Evolutionary conservation across 805 yeast genomes (phyloP).

Genomic region (Wickerhamiella qilinensis): DNA sequence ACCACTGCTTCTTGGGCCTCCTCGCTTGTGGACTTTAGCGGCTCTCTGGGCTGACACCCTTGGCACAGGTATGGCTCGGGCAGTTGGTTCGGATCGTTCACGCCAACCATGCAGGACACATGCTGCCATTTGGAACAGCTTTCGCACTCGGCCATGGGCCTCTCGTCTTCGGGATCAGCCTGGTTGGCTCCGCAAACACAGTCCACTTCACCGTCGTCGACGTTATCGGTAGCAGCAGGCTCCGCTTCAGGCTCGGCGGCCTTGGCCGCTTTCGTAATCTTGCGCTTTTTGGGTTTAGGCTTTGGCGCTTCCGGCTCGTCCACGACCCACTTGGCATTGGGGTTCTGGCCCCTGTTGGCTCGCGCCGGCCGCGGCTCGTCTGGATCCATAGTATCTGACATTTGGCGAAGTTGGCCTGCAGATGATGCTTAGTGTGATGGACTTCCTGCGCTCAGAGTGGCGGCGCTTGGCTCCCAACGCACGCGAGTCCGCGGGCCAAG

Average conservation of each 20-base stretch:
- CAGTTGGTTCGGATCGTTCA: conserved; percentile 25
- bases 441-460: no score
- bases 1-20: background rate
- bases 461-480: no score
- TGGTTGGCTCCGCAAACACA: conserved; percentile 15
- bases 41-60: conserved; percentile 28
- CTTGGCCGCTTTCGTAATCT: background rate
- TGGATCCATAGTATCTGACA: no score
- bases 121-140: conserved; percentile 57
- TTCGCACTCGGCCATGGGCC: conserved; percentile 50
- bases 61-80: conserved; percentile 42
- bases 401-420: no score
- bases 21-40: background rate
- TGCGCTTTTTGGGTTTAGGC: background rate
- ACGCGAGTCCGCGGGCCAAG: no score
- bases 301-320: background rate
- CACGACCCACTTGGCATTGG: background rate
- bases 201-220: conserved; percentile 6
- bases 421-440: no score
- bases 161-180: conserved; percentile 23
- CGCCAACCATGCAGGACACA: conserved; percentile 40
- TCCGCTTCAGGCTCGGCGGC: no score
- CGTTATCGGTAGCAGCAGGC: background rate
- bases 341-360: background rate
- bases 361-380: background rate